Conservation (phyloP, 805 yeast genomes). For the Danielia reshetovae region DNA sequence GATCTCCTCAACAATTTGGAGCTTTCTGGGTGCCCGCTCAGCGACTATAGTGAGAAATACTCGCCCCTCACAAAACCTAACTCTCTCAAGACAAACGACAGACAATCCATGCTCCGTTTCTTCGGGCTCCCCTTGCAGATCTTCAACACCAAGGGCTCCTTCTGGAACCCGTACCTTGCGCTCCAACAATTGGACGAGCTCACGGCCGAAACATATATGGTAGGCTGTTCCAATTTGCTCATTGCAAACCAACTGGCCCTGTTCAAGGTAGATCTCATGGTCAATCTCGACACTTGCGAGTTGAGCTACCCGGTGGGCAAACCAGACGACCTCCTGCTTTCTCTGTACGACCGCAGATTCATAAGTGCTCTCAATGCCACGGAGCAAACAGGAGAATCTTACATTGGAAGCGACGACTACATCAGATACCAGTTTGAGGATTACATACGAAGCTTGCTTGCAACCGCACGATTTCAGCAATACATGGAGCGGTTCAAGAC, state of each 20-base stretch:
- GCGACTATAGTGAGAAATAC: slow-evolving; percentile 50
- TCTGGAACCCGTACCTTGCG: slow-evolving; percentile 93
- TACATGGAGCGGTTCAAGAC: slow-evolving; percentile 41
- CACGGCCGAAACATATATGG: slow-evolving; percentile 59
- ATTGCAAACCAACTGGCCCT: slow-evolving; percentile 59
- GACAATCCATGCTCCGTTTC: slow-evolving; percentile 71
- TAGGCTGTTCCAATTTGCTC: slow-evolving; percentile 87
- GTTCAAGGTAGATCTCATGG: slow-evolving; percentile 63
- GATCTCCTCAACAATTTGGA: slow-evolving; percentile 67
- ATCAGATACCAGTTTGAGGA: slow-evolving; percentile 88
- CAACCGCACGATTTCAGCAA: slow-evolving; percentile 66
- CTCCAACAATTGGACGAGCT: slow-evolving; percentile 84
- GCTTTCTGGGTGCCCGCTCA: slow-evolving; percentile 75
- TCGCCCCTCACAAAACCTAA: slow-evolving; percentile 51
- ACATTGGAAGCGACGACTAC: slow-evolving; percentile 65
- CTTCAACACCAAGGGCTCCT: slow-evolving; percentile 75
- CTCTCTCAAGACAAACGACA: slow-evolving; percentile 70
- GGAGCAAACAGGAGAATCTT: slow-evolving; percentile 30
- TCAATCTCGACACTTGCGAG: slow-evolving; percentile 62
- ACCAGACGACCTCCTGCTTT: slow-evolving; percentile 29
- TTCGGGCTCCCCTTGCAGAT: slow-evolving; percentile 85
- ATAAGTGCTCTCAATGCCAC: slow-evolving; percentile 53
- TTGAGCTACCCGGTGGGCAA: slow-evolving; percentile 39
- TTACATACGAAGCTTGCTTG: slow-evolving; percentile 70
- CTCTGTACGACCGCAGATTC: slow-evolving; percentile 65